Base-by-base conservation (phyloP, 2,329 filamentous ascomycete genomes). In the Botryotinia narcissicola region DNA sequence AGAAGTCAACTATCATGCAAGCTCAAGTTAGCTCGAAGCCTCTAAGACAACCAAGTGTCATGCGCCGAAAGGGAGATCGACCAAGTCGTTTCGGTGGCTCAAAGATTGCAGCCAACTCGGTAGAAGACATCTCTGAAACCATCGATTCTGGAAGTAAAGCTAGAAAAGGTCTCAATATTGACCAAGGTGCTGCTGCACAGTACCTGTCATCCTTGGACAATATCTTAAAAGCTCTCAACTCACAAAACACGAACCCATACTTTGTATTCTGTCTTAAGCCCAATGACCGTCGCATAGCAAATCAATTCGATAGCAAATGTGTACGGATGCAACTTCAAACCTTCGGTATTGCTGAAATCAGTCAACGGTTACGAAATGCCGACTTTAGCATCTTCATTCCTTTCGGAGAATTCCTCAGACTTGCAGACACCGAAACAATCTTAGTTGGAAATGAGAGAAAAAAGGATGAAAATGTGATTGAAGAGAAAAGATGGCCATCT, bases 241-340 rank as follows among this genome's bases (percentile, higher is more conserved):
- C 93, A 3, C 89, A 91, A 6, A 93, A 94, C 80, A 93, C 94
- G 18, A 99, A 99, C 80, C 89, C 92, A 0, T 99, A 99, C 83
- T 98, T 98, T 78, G 89, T 99, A 62, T 98, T 99, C 83, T 99
- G 96, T 80, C 84, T 99, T 76, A 99, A 99, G 83, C 95, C 96
- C 35, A 99, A 99, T 78, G 96, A 99, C 81, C 89, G 96, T 71
- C 91, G 96, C 68, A 99, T 99, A 77, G 95, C 96, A 75, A 99
- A 99, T 78, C 96, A 99, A 80, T 99, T 98, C 79, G 96, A 99
- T 82, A 98, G 94, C 87, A 98, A 98, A 83, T 99, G 96, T 81
- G 96, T 99, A 35, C 91, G 96, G 6, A 93, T 93, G 18, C 96
- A 99, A 81, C 89, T 99, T 1, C 95, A 98, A 81, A 97, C 94